phyloP scores from a whole-genome alignment of 148 eudicot species.

The Fagopyrum esculentum region DNA sequence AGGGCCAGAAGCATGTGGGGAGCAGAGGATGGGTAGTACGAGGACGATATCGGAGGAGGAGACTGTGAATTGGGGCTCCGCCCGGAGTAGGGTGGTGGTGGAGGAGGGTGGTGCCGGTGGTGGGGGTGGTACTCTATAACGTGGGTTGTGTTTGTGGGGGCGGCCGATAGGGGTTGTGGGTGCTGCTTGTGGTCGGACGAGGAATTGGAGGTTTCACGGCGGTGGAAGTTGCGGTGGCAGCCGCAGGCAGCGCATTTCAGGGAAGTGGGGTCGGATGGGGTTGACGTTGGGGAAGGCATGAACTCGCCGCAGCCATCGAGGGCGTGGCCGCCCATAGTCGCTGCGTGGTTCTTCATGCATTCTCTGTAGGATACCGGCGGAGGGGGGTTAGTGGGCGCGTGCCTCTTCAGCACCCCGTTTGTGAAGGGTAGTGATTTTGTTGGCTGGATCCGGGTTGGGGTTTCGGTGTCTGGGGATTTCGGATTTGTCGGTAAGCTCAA shows the following conservation, averaged over 20 bases:
- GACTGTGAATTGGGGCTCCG: conserved; percentile 53
- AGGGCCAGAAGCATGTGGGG: conserved; percentile 76
- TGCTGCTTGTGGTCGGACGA: conserved; percentile 41
- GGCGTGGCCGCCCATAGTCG: conserved; percentile 58
- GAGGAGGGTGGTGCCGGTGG: conserved; percentile 74
- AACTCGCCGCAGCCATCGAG: conserved; percentile 84
- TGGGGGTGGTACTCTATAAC: conserved; percentile 59
- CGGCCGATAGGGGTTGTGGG: not conserved
- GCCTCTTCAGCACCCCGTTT: conserved; percentile 64
- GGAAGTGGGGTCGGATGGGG: conserved; percentile 46
- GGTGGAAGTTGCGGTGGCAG: conserved; percentile 85
- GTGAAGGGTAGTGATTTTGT: conserved; percentile 29
- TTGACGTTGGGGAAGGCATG: conserved; percentile 47
- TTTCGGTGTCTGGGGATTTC: conserved; percentile 11
- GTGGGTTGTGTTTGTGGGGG: conserved; percentile 21
- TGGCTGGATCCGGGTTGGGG: conserved; percentile 29
- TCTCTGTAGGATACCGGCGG: conserved; percentile 41
- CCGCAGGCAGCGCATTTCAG: conserved; percentile 72
- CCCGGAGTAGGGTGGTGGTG: conserved; percentile 24
- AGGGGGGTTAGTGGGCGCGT: conserved; percentile 22
- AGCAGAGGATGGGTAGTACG: conserved; percentile 60
- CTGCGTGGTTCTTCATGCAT: conserved; percentile 77
- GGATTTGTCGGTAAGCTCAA: not conserved
- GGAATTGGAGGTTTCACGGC: conserved; percentile 31
- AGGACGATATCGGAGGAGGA: conserved; percentile 85